phyloP scores from a whole-genome alignment of 179 eudicot genomes.

The Spinacia oleracea region DNA sequence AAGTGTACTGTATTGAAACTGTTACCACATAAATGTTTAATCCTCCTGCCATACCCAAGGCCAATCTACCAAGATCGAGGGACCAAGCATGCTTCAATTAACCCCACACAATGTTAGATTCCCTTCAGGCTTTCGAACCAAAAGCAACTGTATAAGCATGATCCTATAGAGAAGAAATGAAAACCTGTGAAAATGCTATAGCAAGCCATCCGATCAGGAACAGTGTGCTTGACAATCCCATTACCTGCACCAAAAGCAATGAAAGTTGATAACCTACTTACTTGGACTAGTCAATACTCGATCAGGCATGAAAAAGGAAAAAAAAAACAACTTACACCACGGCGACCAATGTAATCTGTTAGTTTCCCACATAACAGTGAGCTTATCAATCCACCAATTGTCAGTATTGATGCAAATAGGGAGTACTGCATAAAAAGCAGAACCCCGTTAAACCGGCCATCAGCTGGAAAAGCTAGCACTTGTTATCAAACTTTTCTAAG shows the following conservation, averaged over 20 bases:
- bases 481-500: background rate
- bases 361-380: slow-evolving; percentile 27
- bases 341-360: slow-evolving; percentile 29
- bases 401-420: slow-evolving; percentile 32
- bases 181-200: slow-evolving; percentile 28
- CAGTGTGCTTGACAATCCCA: slow-evolving; percentile 23
- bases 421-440: slow-evolving; percentile 22
- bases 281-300: background rate
- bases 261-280: background rate
- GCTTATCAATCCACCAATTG: slow-evolving; percentile 32
- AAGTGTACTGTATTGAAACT: background rate
- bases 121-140: background rate
- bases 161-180: background rate
- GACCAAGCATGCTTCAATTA: slow-evolving; percentile 35
- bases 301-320: background rate
- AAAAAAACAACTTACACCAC: slow-evolving; percentile 27
- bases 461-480: background rate
- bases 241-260: slow-evolving; percentile 19
- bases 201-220: slow-evolving; percentile 26
- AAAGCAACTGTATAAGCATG: background rate
- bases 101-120: slow-evolving; percentile 4
- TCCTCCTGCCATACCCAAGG: slow-evolving; percentile 32
- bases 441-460: background rate
- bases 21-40: slow-evolving; percentile 32
- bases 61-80: slow-evolving; percentile 39